phyloP scores from a whole-genome alignment of 768 basidiomycete genomes.

The Lentinus brumalis region DNA sequence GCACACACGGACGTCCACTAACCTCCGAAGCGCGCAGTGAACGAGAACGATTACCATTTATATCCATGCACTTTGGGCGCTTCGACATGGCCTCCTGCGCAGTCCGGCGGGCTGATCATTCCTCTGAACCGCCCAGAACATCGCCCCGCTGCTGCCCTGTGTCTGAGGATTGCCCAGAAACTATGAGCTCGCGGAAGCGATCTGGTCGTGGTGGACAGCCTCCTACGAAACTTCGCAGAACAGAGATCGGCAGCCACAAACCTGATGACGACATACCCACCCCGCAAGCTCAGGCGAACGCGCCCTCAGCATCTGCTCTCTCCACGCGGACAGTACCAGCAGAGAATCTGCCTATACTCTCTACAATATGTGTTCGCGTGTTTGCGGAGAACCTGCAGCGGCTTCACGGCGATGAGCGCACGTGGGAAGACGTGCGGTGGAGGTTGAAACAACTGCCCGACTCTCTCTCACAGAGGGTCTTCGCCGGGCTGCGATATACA shows the following conservation, averaged over 20 bases:
- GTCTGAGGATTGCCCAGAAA: too few relatives aligned
- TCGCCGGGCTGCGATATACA: constrained; percentile 48
- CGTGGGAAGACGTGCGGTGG: constrained; percentile 43
- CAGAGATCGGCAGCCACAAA: neutral
- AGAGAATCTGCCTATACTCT: constrained; percentile 44
- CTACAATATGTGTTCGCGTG: constrained; percentile 49
- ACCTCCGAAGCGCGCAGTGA: too few relatives aligned
- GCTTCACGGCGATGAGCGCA: constrained; percentile 40
- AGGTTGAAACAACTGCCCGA: constrained; percentile 56
- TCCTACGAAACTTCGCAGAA: constrained; percentile 32
- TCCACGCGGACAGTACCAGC: constrained; percentile 46
- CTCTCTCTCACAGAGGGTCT: constrained; percentile 48
- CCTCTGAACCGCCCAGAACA: neutral
- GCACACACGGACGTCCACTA: too few relatives aligned
- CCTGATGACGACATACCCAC: constrained; percentile 41
- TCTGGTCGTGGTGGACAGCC: neutral
- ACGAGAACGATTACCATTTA: too few relatives aligned
- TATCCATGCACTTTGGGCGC: too few relatives aligned
- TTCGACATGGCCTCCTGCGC: too few relatives aligned
- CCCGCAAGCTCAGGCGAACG: constrained; percentile 34
- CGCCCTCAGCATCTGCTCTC: constrained; percentile 53
- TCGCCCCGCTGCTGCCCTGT: neutral
- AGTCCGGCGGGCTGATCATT: neutral
- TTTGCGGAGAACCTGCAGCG: constrained; percentile 49
- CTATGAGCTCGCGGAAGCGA: constrained; percentile 5